Base-by-base conservation (phyloP, 2,329 filamentous ascomycete species). In the Sporothrix globosa region DNA sequence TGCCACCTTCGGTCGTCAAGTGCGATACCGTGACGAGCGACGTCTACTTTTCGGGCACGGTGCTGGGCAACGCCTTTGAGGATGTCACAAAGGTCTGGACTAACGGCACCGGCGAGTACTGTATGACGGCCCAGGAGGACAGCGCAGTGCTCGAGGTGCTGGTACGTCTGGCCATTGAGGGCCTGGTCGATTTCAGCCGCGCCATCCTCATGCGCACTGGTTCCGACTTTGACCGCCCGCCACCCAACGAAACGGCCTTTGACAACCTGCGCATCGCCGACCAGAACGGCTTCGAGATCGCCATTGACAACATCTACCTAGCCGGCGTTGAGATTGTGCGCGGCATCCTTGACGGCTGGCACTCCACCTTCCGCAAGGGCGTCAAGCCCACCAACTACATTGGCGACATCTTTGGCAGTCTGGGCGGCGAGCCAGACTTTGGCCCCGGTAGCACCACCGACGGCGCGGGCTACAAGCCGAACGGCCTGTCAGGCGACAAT, bases 71-170 rank as follows among this genome's bases (percentile, higher is more conserved):
- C 60, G 85, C 87, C 0, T 92, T 92, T 76, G 88, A 87, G 74
- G 88, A 90, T 73, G 90, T 86, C 24, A 90, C 88, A 3, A 79
- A 74, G 0, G 75, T 90, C 0, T 86, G 88, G 80, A 92, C 90
- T 2, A 92, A 92, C 75, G 89, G 89, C 3, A 87, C 85, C 0
- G 89, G 88, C 0, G 78, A 83, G 6, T 92, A 92, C 80, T 92
- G 90, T 80, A 87, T 89, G 79, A 90, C 86, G 1, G 90, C 90
- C 0, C 90, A 92, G 77, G 91, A 92, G 78, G 90, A 92, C 76
- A 91, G 89, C 75, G 90, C 90, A 0, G 86, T 86, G 0, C 84
- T 92, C 0, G 89, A 90, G 74, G 89, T 86, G 5, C 80, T 92
- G 39, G 78, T 91, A 24, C 85, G 90, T 14, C 85, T 84, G 1